Percentiles rank a stretch among this genome's conserved stretches.
These are phyloP conservation scores for Barnettozyma wickerhamii DNA, from an alignment of 805 yeast genomes.

Conservation along the genomic window DNA sequence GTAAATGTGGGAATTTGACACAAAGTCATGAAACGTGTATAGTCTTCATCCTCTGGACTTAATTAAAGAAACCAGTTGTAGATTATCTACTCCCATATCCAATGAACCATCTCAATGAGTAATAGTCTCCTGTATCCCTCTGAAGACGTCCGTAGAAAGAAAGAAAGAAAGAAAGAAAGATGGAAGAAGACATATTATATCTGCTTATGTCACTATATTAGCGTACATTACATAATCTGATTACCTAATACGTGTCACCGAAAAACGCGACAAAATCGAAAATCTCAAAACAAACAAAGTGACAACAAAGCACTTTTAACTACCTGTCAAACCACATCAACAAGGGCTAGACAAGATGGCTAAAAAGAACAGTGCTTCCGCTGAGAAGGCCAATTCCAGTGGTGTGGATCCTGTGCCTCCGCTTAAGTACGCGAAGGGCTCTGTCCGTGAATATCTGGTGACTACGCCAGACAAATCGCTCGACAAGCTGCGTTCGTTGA, in stretches of 20 bases:
- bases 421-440: slow-evolving; percentile 46
- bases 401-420: slow-evolving; percentile 38
- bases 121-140: too few species aligned
- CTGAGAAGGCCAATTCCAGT: neutral
- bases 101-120: too few species aligned
- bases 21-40: too few species aligned
- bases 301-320: neutral
- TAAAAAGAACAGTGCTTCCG: slow-evolving; percentile 10
- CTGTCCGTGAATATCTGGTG: slow-evolving; percentile 47
- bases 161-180: too few species aligned
- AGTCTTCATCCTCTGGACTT: too few species aligned
- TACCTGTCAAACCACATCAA: too few species aligned
- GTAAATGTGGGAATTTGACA: too few species aligned
- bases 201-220: neutral
- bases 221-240: neutral
- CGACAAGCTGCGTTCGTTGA: slow-evolving; percentile 37
- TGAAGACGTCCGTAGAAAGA: too few species aligned
- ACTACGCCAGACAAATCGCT: slow-evolving; percentile 44
- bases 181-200: too few species aligned
- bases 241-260: slow-evolving; percentile 5
- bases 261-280: slow-evolving; percentile 4
- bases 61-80: too few species aligned
- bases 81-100: too few species aligned
- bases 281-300: neutral
- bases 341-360: too few species aligned